Evolutionary conservation across 2,329 filamentous ascomycete species (phyloP).

Genomic region (Sporothrix luriei): DNA sequence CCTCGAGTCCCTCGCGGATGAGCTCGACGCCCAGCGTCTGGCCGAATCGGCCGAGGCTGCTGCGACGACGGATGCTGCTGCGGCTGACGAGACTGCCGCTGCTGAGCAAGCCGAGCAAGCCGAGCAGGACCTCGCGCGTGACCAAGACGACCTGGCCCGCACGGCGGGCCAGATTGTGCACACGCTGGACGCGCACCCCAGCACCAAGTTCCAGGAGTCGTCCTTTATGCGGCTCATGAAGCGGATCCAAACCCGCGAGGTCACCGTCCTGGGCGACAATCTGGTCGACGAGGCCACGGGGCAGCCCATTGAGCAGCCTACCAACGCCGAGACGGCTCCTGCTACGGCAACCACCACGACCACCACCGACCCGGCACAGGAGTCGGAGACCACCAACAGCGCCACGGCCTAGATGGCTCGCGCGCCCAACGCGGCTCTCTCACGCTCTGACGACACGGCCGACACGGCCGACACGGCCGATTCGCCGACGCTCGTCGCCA

Average conservation of each 20-base stretch:
- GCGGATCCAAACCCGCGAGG: slow-evolving; percentile 69
- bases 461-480: neutral
- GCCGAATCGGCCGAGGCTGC: neutral
- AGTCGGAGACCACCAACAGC: neutral
- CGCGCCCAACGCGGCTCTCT: neutral
- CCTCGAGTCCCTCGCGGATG: slow-evolving; percentile 38
- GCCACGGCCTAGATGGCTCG: neutral
- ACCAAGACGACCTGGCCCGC: slow-evolving; percentile 67
- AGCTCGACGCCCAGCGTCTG: slow-evolving; percentile 29
- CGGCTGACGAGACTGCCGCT: neutral
- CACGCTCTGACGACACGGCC: too few species aligned
- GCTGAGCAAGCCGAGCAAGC: slow-evolving; percentile 34
- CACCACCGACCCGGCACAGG: neutral
- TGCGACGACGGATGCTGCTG: too few species aligned
- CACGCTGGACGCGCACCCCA: slow-evolving; percentile 68
- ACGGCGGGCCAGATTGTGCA: slow-evolving; percentile 72
- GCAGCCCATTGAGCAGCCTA: slow-evolving; percentile 33
- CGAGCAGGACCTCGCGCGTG: slow-evolving; percentile 41
- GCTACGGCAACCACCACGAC: neutral
- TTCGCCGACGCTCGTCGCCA: neutral
- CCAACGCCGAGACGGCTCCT: neutral
- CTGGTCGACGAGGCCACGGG: slow-evolving; percentile 42
- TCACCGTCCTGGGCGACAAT: slow-evolving; percentile 65
- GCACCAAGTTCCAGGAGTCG: slow-evolving; percentile 75
- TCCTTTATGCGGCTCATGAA: slow-evolving; percentile 78